Conservation (phyloP, 1,284 basidiomycete species). For the Cronartium quercuum region DNA sequence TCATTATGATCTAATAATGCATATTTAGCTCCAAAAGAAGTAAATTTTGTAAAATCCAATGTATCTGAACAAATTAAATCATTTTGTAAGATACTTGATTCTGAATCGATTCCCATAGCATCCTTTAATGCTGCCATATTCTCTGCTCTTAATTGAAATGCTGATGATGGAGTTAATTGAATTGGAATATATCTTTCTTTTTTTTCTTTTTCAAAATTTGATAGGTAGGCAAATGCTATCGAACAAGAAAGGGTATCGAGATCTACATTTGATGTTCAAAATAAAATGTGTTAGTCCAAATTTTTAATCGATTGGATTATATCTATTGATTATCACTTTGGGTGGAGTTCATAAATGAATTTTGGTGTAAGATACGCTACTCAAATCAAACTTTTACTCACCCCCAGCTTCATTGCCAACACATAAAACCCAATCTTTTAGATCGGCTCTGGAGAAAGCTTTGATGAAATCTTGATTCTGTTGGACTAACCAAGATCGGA, state of each 20-base stretch:
- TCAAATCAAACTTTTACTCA: not conserved
- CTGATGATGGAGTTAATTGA: conserved; percentile 62
- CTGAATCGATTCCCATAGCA: conserved; percentile 11
- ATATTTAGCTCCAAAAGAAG: conserved; percentile 57
- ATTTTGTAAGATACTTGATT: conserved; percentile 56
- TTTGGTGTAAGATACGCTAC: not conserved
- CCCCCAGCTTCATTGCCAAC: conserved; percentile 37
- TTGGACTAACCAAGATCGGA: conserved; percentile 17
- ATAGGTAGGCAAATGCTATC: conserved; percentile 70
- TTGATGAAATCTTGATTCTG: conserved; percentile 10
- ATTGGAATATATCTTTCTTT: conserved; percentile 57
- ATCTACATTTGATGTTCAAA: conserved; percentile 56
- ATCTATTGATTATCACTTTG: no score
- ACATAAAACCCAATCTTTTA: conserved; percentile 28
- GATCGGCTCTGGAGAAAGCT: not conserved
- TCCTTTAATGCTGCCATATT: conserved; percentile 65
- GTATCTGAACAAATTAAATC: conserved; percentile 57
- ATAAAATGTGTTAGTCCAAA: not conserved
- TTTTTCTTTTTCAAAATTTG: conserved; percentile 45
- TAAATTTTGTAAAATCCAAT: conserved; percentile 50
- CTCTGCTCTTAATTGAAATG: conserved; percentile 74
- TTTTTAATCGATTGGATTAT: no score
- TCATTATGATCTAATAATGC: conserved; percentile 85
- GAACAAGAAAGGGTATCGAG: conserved; percentile 79
- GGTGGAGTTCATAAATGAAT: no score